Evolutionary conservation across 768 basidiomycete genomes (phyloP).

Genomic region (Serendipita vermifera): DNA sequence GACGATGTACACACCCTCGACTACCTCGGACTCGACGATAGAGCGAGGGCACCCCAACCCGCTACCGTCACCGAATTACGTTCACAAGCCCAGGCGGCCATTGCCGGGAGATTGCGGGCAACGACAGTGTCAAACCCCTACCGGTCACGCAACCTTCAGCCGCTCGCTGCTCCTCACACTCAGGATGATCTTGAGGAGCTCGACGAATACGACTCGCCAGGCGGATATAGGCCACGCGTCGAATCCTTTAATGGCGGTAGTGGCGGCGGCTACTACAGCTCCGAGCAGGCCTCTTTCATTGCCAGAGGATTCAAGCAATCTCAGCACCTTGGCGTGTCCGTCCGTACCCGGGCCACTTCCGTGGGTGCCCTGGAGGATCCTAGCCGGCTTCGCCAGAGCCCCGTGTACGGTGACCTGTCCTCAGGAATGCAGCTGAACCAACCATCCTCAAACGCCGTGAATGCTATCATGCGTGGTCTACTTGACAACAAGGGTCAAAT

Average conservation of each 20-base stretch:
- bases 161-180: conserved; percentile 47
- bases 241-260: conserved; percentile 45
- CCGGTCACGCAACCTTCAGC: conserved; percentile 45
- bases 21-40: conserved; percentile 88
- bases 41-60: conserved; percentile 59
- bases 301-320: conserved; percentile 59
- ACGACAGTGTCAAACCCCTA: conserved; percentile 93
- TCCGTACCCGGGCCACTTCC: conserved; percentile 62
- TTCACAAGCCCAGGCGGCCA: conserved; percentile 80
- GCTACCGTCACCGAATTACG: conserved; percentile 83
- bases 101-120: conserved; percentile 72
- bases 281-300: conserved; percentile 39
- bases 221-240: conserved; percentile 43
- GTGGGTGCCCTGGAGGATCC: conserved; percentile 81
- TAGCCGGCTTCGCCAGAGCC: conserved; percentile 43
- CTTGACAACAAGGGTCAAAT: background rate
- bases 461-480: conserved; percentile 13
- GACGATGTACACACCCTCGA: conserved; percentile 91
- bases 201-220: conserved; percentile 42
- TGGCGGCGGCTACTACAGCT: conserved; percentile 38
- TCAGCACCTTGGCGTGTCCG: conserved; percentile 49
- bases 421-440: background rate
- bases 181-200: conserved; percentile 70
- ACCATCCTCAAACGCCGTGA: conserved; percentile 3
- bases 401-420: background rate